Conservation (phyloP, 306 rosid species). For the Cicer judaicum region DNA sequence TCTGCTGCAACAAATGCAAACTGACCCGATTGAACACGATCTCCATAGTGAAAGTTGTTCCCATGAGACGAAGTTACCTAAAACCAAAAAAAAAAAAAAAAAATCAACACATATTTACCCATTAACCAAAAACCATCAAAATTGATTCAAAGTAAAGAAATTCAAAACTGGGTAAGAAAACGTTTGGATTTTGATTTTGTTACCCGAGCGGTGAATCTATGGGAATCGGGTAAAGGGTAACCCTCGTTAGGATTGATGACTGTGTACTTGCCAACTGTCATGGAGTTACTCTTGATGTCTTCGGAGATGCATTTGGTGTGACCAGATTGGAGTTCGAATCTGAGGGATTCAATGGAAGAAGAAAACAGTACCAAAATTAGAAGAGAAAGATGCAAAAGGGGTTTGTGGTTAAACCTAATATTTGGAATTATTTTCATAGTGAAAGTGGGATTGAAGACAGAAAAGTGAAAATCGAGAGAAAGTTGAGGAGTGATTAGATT, state of each 20-base stretch:
- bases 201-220: constrained; percentile 86
- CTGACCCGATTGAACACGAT: constrained; percentile 70
- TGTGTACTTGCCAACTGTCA: constrained; percentile 87
- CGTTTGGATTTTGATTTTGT: constrained; percentile 5
- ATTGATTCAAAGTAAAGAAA: constrained; percentile 22
- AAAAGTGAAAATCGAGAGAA: neutral
- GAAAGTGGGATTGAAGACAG: neutral
- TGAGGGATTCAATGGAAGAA: constrained; percentile 65
- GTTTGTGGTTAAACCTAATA: constrained; percentile 33
- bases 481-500: neutral
- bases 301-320: constrained; percentile 90
- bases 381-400: constrained; percentile 40
- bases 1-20: constrained; percentile 75
- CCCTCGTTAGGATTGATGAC: constrained; percentile 72
- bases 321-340: constrained; percentile 88
- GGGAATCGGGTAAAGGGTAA: constrained; percentile 71
- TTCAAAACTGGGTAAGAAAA: constrained; percentile 26
- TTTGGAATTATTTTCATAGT: constrained; percentile 14
- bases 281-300: constrained; percentile 79
- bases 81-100: neutral
- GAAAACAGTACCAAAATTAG: constrained; percentile 52
- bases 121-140: constrained; percentile 14
- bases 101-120: neutral
- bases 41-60: constrained; percentile 73
- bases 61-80: constrained; percentile 88